These are phyloP conservation scores for Pseudonitzschia multiseries DNA, from an alignment of 108 stramenopile genomes.

Conservation along the genomic window DNA sequence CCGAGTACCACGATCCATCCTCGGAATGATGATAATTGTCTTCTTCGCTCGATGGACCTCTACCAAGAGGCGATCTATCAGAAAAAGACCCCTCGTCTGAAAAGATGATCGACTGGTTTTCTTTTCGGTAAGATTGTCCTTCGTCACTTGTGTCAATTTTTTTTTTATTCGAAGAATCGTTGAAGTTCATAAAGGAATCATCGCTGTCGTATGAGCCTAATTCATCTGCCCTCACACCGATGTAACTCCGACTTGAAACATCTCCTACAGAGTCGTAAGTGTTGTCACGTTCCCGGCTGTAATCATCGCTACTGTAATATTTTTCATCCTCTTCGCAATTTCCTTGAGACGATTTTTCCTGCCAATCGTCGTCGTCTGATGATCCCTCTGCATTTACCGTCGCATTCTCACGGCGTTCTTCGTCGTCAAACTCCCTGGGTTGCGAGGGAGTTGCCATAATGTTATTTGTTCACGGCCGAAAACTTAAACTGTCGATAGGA, in stretches of 20 bases:
- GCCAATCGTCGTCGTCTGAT: constrained; percentile 11
- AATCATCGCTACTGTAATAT: constrained; percentile 16
- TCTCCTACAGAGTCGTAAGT: not conserved
- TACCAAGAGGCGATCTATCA: not conserved
- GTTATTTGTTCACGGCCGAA: not conserved
- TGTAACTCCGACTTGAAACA: not conserved
- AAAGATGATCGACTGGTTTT: constrained; percentile 4
- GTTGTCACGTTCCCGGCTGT: constrained; percentile 10
- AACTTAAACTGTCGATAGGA: not conserved
- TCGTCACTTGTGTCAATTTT: constrained; percentile 6
- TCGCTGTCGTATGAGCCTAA: too few species aligned
- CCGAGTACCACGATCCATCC: constrained; percentile 12
- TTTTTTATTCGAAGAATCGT: not conserved
- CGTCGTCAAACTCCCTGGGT: constrained; percentile 1
- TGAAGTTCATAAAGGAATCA: too few species aligned
- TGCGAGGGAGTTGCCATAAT: constrained; percentile 8
- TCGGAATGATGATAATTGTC: constrained; percentile 6
- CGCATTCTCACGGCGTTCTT: constrained; percentile 10
- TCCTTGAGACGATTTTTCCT: not conserved
- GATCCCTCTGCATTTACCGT: constrained; percentile 2
- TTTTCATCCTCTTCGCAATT: not conserved
- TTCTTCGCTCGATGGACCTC: not conserved
- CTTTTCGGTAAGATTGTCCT: constrained; percentile 25
- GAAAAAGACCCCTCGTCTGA: constrained; percentile 18
- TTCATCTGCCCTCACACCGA: too few species aligned